Evolutionary conservation across 331 rosid species (phyloP).

Genomic region (Malus hybrid): DNA sequence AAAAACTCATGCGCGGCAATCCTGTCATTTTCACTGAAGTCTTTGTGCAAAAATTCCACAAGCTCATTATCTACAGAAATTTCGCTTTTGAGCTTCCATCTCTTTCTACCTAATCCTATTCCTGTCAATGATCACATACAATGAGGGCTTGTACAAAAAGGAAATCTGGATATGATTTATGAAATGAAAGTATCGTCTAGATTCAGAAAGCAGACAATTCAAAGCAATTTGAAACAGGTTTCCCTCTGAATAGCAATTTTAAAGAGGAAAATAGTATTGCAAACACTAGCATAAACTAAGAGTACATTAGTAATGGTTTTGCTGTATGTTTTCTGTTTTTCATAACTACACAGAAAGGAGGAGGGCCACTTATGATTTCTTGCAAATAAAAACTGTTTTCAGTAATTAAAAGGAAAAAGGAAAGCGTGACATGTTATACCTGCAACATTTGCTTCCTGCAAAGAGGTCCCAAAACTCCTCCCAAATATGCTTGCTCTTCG

Average conservation of each 20-base stretch:
- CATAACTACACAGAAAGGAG: neutral
- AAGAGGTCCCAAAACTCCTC: conserved; percentile 50
- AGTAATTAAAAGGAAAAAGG: neutral
- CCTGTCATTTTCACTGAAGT: conserved; percentile 44
- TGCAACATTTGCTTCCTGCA: conserved; percentile 19
- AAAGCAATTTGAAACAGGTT: neutral
- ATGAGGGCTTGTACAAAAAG: neutral
- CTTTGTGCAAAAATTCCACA: conserved; percentile 42
- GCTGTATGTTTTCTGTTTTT: neutral
- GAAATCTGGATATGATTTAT: neutral
- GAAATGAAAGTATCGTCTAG: neutral
- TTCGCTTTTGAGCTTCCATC: conserved; percentile 76
- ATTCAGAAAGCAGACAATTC: neutral
- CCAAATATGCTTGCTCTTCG: conserved; percentile 71
- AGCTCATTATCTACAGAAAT: conserved; percentile 63
- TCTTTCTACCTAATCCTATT: conserved; percentile 35
- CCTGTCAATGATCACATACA: conserved; percentile 18
- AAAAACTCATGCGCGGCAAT: conserved; percentile 75
- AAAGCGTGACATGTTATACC: conserved; percentile 29
- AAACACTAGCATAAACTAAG: neutral
- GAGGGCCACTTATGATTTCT: no score
- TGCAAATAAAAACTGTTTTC: neutral
- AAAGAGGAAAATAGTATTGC: neutral
- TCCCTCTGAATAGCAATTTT: neutral
- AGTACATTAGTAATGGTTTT: neutral